These are phyloP conservation scores for Phytophthora agathidicida DNA, from an alignment of 352 stramenopile genomes.

Conservation along the genomic window DNA sequence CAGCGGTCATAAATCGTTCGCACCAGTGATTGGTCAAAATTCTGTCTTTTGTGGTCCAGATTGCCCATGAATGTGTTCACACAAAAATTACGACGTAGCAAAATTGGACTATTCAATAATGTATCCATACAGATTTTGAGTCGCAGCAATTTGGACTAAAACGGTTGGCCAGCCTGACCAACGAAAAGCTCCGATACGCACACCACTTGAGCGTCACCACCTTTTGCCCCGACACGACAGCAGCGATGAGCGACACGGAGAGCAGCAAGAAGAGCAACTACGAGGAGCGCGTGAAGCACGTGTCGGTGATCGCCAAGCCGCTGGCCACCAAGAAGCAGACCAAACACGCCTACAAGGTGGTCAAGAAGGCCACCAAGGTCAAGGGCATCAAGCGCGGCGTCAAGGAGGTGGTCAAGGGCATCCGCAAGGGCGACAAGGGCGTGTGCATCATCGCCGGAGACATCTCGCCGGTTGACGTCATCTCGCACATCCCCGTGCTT, in stretches of 20 bases:
- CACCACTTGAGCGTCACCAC: constrained; percentile 22
- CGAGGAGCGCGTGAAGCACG: constrained; percentile 88
- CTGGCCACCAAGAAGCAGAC: constrained; percentile 98
- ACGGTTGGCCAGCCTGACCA: constrained; percentile 31
- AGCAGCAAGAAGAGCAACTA: constrained; percentile 70
- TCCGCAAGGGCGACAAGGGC: constrained; percentile 97
- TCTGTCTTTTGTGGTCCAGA: not conserved
- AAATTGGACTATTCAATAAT: too few relatives aligned
- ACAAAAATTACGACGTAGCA: not conserved
- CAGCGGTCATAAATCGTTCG: constrained; percentile 31
- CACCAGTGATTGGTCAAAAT: constrained; percentile 21
- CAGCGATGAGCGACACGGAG: constrained; percentile 76
- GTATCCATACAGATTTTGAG: not conserved
- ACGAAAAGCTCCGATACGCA: constrained; percentile 21
- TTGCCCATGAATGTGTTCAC: too few relatives aligned
- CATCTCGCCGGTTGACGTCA: constrained; percentile 99
- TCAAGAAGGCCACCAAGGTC: constrained; percentile 95
- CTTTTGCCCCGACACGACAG: not conserved
- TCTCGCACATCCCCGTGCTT: constrained; percentile 98
- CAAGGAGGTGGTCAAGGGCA: constrained; percentile 99
- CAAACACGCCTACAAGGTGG: constrained; percentile 94
- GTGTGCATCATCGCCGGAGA: constrained; percentile 99
- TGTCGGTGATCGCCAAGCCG: constrained; percentile 95
- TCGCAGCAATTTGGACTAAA: constrained; percentile 18
- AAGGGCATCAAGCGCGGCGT: constrained; percentile 98